Percentiles rank a stretch among this genome's conserved stretches.
Evolutionary conservation across 208 protist genomes (phyloP).

Genomic region (Wallacemonas rigidus): DNA sequence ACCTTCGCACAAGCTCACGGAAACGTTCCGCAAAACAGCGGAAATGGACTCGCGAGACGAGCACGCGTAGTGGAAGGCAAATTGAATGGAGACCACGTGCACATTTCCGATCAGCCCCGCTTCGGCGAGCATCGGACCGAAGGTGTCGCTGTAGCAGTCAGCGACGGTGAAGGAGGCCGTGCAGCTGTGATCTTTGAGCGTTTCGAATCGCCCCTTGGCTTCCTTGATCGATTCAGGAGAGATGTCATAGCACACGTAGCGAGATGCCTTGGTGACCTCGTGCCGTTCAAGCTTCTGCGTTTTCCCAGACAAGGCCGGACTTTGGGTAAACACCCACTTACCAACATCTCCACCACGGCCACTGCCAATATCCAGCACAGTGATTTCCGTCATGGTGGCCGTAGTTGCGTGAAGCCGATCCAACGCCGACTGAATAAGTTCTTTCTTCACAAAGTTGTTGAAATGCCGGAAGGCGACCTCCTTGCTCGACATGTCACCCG

Average conservation of each 20-base stretch:
- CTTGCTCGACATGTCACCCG: slow-evolving; percentile 62
- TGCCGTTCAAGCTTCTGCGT: slow-evolving; percentile 19
- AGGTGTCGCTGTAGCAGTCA: slow-evolving; percentile 73
- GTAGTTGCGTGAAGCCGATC: slow-evolving; percentile 33
- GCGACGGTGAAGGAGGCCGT: slow-evolving; percentile 63
- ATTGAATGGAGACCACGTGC: slow-evolving; percentile 81
- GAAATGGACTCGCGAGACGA: slow-evolving; percentile 41
- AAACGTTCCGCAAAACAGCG: slow-evolving; percentile 43
- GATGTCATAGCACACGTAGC: slow-evolving; percentile 79
- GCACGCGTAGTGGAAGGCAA: slow-evolving; percentile 91
- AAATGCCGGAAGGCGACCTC: slow-evolving; percentile 84
- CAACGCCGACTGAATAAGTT: slow-evolving; percentile 75
- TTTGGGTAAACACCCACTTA: slow-evolving; percentile 87
- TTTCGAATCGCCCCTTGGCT: slow-evolving; percentile 56
- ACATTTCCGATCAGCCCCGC: slow-evolving; percentile 49
- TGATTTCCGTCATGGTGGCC: slow-evolving; percentile 3
- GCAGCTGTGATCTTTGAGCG: slow-evolving; percentile 26
- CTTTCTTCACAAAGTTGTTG: slow-evolving; percentile 88
- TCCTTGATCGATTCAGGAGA: slow-evolving; percentile 72
- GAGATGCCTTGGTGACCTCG: background rate
- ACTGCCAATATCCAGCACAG: slow-evolving; percentile 79
- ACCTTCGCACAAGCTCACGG: slow-evolving; percentile 41
- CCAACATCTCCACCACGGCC: slow-evolving; percentile 85
- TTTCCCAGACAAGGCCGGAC: slow-evolving; percentile 32
- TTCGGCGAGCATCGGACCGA: slow-evolving; percentile 46